A percentile compares a stretch with the other conserved stretches of the same genome.
Conservation (phyloP, 2,329 filamentous ascomycete genomes). For the Aureobasidium sp. region DNA sequence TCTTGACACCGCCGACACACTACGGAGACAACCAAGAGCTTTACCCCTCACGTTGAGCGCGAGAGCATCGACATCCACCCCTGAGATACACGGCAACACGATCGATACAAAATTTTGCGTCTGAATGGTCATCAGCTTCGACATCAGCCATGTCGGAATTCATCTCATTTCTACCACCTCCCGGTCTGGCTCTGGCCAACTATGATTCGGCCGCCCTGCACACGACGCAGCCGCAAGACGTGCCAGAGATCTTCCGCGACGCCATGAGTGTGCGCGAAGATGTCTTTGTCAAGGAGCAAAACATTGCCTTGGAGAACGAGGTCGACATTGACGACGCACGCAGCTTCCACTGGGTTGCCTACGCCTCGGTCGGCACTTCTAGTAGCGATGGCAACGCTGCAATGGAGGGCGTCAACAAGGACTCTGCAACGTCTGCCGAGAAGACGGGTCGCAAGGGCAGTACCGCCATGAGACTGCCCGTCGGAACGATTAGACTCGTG, state of each 20-base stretch:
- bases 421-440: slow-evolving; percentile 33
- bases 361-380: slow-evolving; percentile 54
- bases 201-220: slow-evolving; percentile 28
- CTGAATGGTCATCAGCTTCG: not conserved
- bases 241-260: slow-evolving; percentile 44
- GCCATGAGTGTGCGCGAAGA: slow-evolving; percentile 51
- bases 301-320: slow-evolving; percentile 58
- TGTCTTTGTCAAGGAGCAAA: slow-evolving; percentile 54
- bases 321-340: slow-evolving; percentile 73
- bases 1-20: not conserved
- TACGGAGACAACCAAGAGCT: not conserved
- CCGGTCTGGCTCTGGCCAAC: slow-evolving; percentile 28
- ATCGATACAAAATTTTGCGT: not conserved
- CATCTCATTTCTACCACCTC: slow-evolving; percentile 32
- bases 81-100: not conserved
- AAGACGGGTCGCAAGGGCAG: slow-evolving; percentile 30
- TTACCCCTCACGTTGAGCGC: not conserved
- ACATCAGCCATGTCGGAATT: slow-evolving; percentile 30
- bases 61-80: not conserved
- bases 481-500: slow-evolving; percentile 72
- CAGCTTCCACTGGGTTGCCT: slow-evolving; percentile 83
- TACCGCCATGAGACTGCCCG: slow-evolving; percentile 45
- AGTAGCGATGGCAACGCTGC: slow-evolving; percentile 32
- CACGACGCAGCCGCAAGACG: slow-evolving; percentile 28
- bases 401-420: slow-evolving; percentile 25